Evolutionary conservation across 1,139 yeast species (phyloP).

Genomic region (Lodderomyces orthopsilosis): DNA sequence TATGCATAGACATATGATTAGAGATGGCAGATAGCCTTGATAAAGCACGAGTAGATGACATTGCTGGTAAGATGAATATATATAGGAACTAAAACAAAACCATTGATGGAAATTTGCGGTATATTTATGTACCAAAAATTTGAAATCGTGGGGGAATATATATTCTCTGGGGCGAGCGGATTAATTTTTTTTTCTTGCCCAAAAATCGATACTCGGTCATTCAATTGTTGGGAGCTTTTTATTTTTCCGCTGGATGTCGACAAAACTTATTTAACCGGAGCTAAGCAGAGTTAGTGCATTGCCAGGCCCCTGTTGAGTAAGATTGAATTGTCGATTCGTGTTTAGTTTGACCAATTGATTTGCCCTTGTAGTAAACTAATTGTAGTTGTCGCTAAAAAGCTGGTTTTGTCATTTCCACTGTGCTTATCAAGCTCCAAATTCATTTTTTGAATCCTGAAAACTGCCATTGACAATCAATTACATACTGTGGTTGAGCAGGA

Average conservation of each 20-base stretch:
- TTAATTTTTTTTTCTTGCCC: background rate
- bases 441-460: no score
- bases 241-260: background rate
- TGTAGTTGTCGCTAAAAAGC: background rate
- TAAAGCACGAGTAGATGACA: constrained; percentile 7
- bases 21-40: constrained; percentile 12
- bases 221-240: background rate
- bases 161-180: background rate
- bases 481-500: constrained; percentile 36
- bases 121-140: background rate
- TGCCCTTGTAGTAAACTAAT: background rate
- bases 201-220: background rate
- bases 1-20: constrained; percentile 7
- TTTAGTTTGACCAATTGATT: background rate
- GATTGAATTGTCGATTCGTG: background rate
- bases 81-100: background rate
- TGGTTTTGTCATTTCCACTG: background rate
- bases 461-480: constrained; percentile 14
- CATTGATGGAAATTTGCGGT: background rate
- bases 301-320: background rate
- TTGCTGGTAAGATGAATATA: background rate
- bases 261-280: background rate
- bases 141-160: constrained; percentile 1
- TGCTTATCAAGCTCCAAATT: no score
- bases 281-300: background rate